These are phyloP conservation scores for Trichoderma cornu-damae DNA, from an alignment of 2,329 filamentous ascomycete genomes.

Conservation along the genomic window DNA sequence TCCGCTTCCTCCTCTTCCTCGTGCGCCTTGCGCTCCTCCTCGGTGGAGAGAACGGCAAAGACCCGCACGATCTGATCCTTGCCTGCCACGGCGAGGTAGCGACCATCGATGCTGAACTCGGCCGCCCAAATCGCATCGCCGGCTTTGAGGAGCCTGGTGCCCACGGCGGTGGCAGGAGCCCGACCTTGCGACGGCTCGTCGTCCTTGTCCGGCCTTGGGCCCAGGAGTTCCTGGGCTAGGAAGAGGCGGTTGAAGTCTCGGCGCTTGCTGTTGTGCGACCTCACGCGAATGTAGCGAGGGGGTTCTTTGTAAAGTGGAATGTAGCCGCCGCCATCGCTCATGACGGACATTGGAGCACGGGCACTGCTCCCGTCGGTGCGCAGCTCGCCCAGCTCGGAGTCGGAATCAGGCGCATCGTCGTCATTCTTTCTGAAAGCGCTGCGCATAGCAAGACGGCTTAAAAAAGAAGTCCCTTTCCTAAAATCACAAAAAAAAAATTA, in stretches of 20 bases:
- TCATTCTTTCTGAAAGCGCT: conserved; percentile 68
- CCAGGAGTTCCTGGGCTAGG: conserved; percentile 80
- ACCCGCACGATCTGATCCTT: conserved; percentile 81
- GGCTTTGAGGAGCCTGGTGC: conserved; percentile 39
- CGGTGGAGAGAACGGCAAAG: conserved; percentile 80
- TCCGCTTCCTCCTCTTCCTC: conserved; percentile 59
- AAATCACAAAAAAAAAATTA: conserved; percentile 11
- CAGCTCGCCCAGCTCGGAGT: conserved; percentile 62
- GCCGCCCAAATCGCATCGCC: conserved; percentile 81
- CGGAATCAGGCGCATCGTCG: conserved; percentile 54
- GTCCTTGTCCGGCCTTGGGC: conserved; percentile 42
- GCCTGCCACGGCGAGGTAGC: conserved; percentile 85
- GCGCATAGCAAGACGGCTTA: conserved; percentile 72
- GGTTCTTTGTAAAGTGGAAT: conserved; percentile 84
- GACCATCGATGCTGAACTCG: conserved; percentile 89
- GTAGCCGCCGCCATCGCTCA: conserved; percentile 64
- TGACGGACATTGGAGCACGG: conserved; percentile 71
- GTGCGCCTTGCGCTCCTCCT: conserved; percentile 69
- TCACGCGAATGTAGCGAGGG: conserved; percentile 84
- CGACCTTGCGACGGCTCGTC: conserved; percentile 27
- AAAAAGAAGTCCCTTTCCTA: conserved; percentile 84
- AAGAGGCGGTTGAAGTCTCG: conserved; percentile 84
- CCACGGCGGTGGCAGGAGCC: conserved; percentile 35
- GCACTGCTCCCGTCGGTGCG: conserved; percentile 78
- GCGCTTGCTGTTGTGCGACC: conserved; percentile 71